Percentiles rank a stretch among this genome's conserved stretches.
Evolutionary conservation across 768 basidiomycete species (phyloP).

Genomic region (Boletales sp.): DNA sequence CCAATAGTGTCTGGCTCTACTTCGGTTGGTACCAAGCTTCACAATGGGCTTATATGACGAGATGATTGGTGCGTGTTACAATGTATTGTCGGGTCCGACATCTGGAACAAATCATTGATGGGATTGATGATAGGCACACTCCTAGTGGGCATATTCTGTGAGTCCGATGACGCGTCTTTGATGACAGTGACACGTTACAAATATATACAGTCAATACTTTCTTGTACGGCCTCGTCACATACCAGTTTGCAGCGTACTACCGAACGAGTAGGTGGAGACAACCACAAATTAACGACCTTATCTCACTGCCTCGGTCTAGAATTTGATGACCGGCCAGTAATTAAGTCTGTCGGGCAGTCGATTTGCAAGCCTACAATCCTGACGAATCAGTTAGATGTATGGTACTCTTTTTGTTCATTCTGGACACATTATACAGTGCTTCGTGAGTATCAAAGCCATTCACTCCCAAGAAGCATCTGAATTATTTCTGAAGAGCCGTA

Average conservation of each 20-base stretch:
- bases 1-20: too few relatives aligned
- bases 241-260: slow-evolving; percentile 39
- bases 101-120: neutral
- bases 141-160: slow-evolving; percentile 12
- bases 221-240: slow-evolving; percentile 40
- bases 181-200: neutral
- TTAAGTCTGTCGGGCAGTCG: neutral
- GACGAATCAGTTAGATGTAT: neutral
- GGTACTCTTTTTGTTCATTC: slow-evolving; percentile 10
- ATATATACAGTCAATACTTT: slow-evolving; percentile 11
- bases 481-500: neutral
- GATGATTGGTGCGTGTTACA: neutral
- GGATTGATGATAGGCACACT: slow-evolving; percentile 9
- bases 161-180: neutral
- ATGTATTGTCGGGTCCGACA: neutral
- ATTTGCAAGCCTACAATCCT: neutral
- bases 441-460: slow-evolving; percentile 3
- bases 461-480: neutral
- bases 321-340: slow-evolving; percentile 7
- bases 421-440: slow-evolving; percentile 14
- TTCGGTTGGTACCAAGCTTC: neutral
- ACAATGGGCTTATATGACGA: neutral
- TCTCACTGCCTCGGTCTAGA: neutral
- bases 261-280: slow-evolving; percentile 8
- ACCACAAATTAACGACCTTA: neutral